Percentiles rank a stretch among this genome's conserved stretches.
phyloP scores from a whole-genome alignment of 2,329 filamentous ascomycete species.

The Lachnellula cervina region DNA sequence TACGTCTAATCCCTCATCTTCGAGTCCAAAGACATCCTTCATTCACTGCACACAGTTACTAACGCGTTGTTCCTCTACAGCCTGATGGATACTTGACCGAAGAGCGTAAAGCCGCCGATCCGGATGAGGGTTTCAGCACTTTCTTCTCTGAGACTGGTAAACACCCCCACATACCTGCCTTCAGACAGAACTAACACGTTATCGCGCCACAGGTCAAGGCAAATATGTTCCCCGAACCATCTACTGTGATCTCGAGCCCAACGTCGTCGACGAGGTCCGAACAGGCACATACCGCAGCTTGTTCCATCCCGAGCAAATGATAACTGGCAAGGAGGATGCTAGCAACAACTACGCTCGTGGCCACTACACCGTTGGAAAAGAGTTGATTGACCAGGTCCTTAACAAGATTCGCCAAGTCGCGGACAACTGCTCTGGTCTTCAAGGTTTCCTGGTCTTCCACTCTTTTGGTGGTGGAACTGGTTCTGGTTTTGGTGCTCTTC shows the following conservation, averaged over 20 bases:
- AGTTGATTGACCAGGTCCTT: conserved; percentile 95
- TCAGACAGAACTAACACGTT: conserved; percentile 26
- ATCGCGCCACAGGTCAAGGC: conserved; percentile 67
- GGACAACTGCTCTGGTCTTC: conserved; percentile 95
- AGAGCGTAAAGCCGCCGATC: conserved; percentile 88
- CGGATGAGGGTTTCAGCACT: conserved; percentile 98
- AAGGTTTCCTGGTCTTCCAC: conserved; percentile 99
- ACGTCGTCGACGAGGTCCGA: conserved; percentile 98
- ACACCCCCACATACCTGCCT: conserved; percentile 25
- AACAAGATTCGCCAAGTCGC: conserved; percentile 97
- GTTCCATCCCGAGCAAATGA: conserved; percentile 99
- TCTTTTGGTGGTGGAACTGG: conserved; percentile 98
- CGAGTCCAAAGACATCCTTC: background rate
- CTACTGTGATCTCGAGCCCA: conserved; percentile 99
- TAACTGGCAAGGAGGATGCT: conserved; percentile 99
- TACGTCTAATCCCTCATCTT: conserved; percentile 44
- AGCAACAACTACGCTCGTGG: conserved; percentile 99
- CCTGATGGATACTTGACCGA: conserved; percentile 98
- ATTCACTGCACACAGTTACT: conserved; percentile 21
- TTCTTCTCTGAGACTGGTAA: conserved; percentile 99
- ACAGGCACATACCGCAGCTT: conserved; percentile 93
- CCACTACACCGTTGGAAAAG: conserved; percentile 99
- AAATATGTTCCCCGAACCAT: conserved; percentile 99
- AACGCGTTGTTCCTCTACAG: conserved; percentile 46
- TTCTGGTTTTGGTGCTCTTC: conserved; percentile 94